A percentile compares a stretch with the other conserved stretches of the same genome.
Conservation (phyloP, 78 protist genomes). For the Cavenderia fasciculata region DNA sequence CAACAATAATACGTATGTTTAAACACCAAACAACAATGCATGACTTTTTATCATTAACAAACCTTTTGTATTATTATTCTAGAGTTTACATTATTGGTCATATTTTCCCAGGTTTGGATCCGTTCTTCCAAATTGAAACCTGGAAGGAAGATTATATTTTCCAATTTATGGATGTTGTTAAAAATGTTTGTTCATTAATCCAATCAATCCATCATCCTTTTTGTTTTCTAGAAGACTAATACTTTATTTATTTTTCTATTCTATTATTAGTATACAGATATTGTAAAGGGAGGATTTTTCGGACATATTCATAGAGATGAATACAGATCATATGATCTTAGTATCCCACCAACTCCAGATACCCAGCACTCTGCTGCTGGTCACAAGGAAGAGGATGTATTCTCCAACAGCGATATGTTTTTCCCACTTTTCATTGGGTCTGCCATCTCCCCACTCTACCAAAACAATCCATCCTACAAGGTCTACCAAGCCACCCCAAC, state of each 20-base stretch:
- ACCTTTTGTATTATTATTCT: too few relatives aligned
- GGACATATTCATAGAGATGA: constrained; percentile 77
- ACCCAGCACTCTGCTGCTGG: neutral
- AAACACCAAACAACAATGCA: neutral
- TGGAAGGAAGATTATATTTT: constrained; percentile 8
- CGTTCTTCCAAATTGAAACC: constrained; percentile 28
- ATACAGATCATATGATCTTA: constrained; percentile 10
- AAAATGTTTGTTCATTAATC: neutral
- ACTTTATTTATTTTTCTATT: too few relatives aligned
- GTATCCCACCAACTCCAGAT: neutral
- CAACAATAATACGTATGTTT: neutral
- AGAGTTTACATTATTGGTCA: constrained; percentile 67
- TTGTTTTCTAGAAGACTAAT: too few relatives aligned
- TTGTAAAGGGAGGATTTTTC: constrained; percentile 53
- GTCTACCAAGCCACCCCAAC: neutral
- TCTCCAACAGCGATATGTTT: neutral
- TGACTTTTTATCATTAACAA: neutral
- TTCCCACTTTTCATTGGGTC: constrained; percentile 70
- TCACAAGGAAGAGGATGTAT: neutral
- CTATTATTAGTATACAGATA: neutral
- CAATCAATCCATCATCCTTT: neutral
- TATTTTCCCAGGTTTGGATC: constrained; percentile 75
- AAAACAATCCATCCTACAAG: constrained; percentile 64
- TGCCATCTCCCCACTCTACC: constrained; percentile 45
- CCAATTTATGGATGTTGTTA: neutral